Evolutionary conservation across 1,139 yeast genomes (phyloP).

Genomic region (Candida pseudocylindracea): DNA sequence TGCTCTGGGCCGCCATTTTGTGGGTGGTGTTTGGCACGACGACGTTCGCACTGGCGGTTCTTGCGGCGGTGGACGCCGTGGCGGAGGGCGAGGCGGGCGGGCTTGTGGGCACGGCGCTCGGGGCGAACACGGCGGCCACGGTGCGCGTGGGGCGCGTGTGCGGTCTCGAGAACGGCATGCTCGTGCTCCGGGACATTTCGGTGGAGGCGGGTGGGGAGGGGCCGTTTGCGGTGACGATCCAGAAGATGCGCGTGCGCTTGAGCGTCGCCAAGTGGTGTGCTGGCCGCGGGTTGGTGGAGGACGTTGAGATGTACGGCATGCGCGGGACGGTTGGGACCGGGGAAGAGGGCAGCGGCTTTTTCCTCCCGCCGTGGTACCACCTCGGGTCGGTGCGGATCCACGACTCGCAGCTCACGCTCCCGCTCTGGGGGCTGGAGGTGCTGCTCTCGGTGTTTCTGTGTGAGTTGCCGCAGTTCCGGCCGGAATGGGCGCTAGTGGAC

Average conservation of each 20-base stretch:
- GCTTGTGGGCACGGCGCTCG: conserved; percentile 13
- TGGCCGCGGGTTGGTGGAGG: conserved; percentile 43
- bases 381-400: conserved; percentile 26
- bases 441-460: conserved; percentile 39
- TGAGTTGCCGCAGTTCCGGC: conserved; percentile 36
- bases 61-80: conserved; percentile 7
- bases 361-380: conserved; percentile 19
- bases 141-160: conserved; percentile 16
- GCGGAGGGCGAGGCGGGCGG: conserved; percentile 6
- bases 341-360: conserved; percentile 1
- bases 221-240: conserved; percentile 18
- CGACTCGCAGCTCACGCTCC: conserved; percentile 25
- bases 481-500: conserved; percentile 36
- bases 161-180: conserved; percentile 26
- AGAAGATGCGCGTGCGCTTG: conserved; percentile 31
- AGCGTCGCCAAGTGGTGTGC: conserved; percentile 51
- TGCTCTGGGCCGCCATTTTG: conserved; percentile 27
- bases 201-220: conserved; percentile 6
- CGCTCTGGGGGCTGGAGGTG: conserved; percentile 7
- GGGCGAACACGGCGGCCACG: conserved; percentile 16
- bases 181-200: conserved; percentile 30
- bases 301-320: conserved; percentile 39
- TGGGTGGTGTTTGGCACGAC: conserved; percentile 49
- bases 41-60: conserved; percentile 30
- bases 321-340: conserved; percentile 18